phyloP scores from a whole-genome alignment of 371 early-diverging fungal species.

The Mortierella sp. region DNA sequence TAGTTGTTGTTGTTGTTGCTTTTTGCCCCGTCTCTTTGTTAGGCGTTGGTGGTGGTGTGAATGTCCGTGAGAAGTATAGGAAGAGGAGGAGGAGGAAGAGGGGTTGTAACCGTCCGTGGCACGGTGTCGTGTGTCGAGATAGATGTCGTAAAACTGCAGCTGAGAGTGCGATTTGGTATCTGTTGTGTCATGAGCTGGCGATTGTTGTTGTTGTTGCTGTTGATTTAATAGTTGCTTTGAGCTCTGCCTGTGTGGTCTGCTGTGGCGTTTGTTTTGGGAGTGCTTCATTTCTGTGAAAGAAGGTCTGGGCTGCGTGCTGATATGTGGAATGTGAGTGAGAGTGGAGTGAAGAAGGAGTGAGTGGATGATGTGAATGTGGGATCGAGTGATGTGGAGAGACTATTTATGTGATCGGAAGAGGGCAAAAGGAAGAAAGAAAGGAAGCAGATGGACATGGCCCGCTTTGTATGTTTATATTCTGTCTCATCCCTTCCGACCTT shows the following conservation, averaged over 20 bases:
- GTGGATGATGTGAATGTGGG: too few species aligned
- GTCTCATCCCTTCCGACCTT: conserved; percentile 6
- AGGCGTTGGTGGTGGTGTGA: background rate
- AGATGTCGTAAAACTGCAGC: conserved; percentile 26
- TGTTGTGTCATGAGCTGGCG: background rate
- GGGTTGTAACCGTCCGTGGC: background rate
- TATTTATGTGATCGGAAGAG: background rate
- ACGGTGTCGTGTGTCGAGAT: conserved; percentile 1
- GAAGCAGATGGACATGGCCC: background rate
- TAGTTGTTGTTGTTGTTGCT: background rate
- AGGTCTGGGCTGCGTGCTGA: too few species aligned
- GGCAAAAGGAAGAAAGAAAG: background rate
- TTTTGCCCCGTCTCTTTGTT: background rate
- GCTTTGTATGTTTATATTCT: too few species aligned
- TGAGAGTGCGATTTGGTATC: background rate
- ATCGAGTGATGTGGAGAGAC: background rate
- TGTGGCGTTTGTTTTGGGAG: background rate
- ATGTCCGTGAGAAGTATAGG: background rate
- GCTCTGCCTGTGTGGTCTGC: background rate
- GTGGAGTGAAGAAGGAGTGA: background rate
- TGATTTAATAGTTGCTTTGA: background rate
- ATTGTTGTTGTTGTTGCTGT: background rate
- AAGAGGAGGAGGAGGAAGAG: background rate
- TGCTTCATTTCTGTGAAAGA: background rate
- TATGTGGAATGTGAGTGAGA: background rate